Conservation (phyloP, 805 yeast species). For the Grigorovia yakushimaensis region DNA sequence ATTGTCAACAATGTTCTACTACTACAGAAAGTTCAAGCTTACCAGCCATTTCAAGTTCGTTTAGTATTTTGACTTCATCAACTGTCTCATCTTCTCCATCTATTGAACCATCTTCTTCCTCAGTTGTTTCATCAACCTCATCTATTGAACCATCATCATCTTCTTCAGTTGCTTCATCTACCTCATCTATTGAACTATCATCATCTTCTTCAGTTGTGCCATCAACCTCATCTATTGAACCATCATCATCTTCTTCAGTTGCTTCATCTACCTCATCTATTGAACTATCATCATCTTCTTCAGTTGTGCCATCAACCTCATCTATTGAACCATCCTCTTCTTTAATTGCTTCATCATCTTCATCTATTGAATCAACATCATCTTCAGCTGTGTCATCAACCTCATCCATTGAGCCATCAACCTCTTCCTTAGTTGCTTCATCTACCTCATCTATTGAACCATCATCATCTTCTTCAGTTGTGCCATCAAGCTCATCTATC, state of each 20-base stretch:
- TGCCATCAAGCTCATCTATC: not conserved
- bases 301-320: not conserved
- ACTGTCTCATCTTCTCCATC: slow-evolving; percentile 3
- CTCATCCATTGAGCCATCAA: not conserved
- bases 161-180: not conserved
- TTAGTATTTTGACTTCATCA: slow-evolving; percentile 3
- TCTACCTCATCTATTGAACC: not conserved
- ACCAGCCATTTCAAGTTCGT: not conserved
- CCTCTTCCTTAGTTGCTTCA: not conserved
- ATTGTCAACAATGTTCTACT: not conserved
- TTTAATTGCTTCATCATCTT: not conserved
- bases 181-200: not conserved
- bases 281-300: not conserved
- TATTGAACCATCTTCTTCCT: not conserved
- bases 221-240: not conserved
- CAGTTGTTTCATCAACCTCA: not conserved
- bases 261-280: not conserved
- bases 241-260: too few relatives aligned
- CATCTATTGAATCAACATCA: not conserved
- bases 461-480: not conserved
- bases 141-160: too few relatives aligned
- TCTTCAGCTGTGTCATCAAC: not conserved
- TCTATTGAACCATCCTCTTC: not conserved
- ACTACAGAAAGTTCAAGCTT: not conserved
- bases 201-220: not conserved